These are phyloP conservation scores for Hypoxylon rickii DNA, from an alignment of 495 filamentous ascomycete genomes.

Conservation along the genomic window DNA sequence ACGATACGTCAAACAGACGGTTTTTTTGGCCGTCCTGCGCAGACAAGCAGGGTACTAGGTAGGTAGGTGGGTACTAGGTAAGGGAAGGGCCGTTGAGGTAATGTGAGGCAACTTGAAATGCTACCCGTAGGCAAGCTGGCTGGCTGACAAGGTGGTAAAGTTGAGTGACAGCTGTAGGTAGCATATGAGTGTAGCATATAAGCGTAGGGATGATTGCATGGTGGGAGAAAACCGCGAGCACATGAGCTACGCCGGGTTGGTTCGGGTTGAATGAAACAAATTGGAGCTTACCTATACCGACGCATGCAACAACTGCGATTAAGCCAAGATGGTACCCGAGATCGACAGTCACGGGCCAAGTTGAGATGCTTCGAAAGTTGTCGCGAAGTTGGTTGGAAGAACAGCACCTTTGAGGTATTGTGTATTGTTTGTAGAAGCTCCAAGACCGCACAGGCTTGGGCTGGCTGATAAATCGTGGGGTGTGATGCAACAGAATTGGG, in stretches of 20 bases:
- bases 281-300: not conserved
- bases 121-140: no score
- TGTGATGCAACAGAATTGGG: conserved; percentile 24
- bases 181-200: no score
- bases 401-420: no score
- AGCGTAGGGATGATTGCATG: no score
- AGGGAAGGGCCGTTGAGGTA: conserved; percentile 3
- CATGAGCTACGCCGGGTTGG: no score
- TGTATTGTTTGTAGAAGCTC: not conserved
- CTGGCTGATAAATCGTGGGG: conserved; percentile 28
- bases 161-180: no score
- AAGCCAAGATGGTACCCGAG: not conserved
- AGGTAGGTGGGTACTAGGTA: not conserved
- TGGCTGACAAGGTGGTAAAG: no score
- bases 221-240: no score
- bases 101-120: not conserved
- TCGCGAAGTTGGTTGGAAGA: not conserved
- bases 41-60: no score
- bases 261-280: not conserved
- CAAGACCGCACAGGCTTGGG: not conserved
- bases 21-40: no score
- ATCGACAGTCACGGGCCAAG: not conserved
- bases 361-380: not conserved
- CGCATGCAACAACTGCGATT: not conserved
- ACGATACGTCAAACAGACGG: no score